These are phyloP conservation scores for Candida golubevii DNA, from an alignment of 805 yeast genomes.

Conservation along the genomic window DNA sequence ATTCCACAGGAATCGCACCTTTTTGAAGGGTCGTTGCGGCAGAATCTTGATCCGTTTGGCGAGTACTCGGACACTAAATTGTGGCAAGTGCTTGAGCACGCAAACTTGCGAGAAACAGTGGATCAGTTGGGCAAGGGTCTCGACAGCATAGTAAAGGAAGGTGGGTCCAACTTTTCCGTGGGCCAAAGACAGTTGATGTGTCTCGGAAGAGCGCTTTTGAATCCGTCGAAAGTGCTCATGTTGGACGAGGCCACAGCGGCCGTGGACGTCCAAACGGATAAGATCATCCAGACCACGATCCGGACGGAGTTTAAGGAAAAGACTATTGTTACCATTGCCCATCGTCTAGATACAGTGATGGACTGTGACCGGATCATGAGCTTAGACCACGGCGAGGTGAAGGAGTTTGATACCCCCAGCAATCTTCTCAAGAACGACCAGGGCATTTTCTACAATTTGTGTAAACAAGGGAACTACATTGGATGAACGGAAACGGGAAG, in stretches of 20 bases:
- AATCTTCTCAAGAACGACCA: conserved; percentile 38
- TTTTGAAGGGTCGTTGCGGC: conserved; percentile 23
- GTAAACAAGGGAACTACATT: conserved; percentile 39
- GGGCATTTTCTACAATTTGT: conserved; percentile 49
- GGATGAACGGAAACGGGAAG: too few relatives aligned
- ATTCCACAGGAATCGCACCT: conserved; percentile 27
- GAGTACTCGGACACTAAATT: conserved; percentile 20
- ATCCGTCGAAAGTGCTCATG: conserved; percentile 14
- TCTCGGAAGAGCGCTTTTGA: conserved; percentile 23
- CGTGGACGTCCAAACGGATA: conserved; percentile 26
- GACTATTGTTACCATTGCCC: conserved; percentile 28
- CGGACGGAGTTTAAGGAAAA: conserved; percentile 22
- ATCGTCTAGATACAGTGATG: conserved; percentile 25
- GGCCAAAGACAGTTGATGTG: conserved; percentile 25
- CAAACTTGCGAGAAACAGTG: conserved; percentile 19
- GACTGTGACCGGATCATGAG: conserved; percentile 26
- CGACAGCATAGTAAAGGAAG: conserved; percentile 18
- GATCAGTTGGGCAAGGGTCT: conserved; percentile 16
- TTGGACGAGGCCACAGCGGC: conserved; percentile 26
- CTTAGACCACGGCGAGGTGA: conserved; percentile 21
- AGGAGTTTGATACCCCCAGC: conserved; percentile 40
- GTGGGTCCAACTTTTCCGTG: conserved; percentile 24
- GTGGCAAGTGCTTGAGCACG: conserved; percentile 22
- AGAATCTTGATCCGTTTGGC: conserved; percentile 64
- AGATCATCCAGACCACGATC: conserved; percentile 25